These are phyloP conservation scores for Malus hybrid DNA, from an alignment of 331 rosid genomes.

Conservation along the genomic window DNA sequence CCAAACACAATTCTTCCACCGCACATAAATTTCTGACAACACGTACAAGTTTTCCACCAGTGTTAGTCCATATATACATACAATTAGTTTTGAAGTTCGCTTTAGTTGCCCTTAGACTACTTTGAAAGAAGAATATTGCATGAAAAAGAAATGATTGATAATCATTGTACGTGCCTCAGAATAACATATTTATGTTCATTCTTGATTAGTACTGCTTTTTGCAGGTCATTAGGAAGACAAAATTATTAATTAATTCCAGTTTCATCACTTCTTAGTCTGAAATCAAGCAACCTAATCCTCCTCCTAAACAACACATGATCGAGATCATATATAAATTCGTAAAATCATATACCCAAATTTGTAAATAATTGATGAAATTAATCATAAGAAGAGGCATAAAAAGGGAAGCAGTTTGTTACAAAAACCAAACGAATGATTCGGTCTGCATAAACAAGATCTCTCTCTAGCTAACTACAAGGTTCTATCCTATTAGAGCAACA, in stretches of 20 bases:
- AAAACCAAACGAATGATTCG: background rate
- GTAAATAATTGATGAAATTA: background rate
- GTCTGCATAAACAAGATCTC: background rate
- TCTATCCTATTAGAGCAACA: background rate
- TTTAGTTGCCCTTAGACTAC: background rate
- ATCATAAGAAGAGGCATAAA: background rate
- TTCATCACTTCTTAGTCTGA: background rate
- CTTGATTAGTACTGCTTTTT: background rate
- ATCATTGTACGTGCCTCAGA: background rate
- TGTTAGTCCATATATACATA: background rate
- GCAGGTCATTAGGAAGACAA: background rate
- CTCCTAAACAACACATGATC: background rate
- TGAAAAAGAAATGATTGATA: background rate
- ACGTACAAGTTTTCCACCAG: background rate
- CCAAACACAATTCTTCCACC: constrained; percentile 89
- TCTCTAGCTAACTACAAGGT: background rate
- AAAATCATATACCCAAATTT: background rate
- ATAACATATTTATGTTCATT: background rate
- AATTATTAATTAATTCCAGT: background rate
- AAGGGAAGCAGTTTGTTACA: background rate
- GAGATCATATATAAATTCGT: background rate
- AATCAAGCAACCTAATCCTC: background rate
- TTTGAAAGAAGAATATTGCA: background rate
- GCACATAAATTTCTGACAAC: constrained; percentile 65
- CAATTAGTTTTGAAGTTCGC: background rate